A percentile compares a stretch with the other conserved stretches of the same genome.
These are phyloP conservation scores for Tricholomella constricta DNA, from an alignment of 768 basidiomycete genomes.

Conservation along the genomic window DNA sequence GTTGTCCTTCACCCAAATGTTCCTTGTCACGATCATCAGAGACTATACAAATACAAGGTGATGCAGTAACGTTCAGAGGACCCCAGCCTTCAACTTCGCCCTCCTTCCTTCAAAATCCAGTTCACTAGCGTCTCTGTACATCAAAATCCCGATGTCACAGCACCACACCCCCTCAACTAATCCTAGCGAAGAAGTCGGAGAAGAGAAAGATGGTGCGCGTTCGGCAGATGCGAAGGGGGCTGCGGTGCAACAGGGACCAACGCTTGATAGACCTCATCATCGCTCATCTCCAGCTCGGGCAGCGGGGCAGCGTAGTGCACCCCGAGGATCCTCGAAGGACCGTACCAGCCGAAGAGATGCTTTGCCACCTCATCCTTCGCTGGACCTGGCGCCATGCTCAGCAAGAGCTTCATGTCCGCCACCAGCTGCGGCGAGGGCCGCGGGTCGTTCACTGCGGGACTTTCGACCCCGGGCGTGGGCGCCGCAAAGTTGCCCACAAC, in stretches of 20 bases:
- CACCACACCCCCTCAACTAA: not conserved
- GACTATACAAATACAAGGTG: too few relatives aligned
- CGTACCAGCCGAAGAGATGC: not conserved
- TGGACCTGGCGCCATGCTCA: slow-evolving; percentile 2
- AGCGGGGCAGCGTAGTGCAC: not conserved
- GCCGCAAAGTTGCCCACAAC: too few relatives aligned
- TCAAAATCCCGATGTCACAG: too few relatives aligned
- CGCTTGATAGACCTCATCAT: not conserved
- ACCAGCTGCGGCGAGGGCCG: not conserved
- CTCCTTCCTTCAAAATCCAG: too few relatives aligned
- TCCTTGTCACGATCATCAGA: too few relatives aligned
- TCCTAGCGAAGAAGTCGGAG: not conserved
- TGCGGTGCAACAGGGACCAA: not conserved
- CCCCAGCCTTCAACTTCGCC: too few relatives aligned
- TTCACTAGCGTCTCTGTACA: too few relatives aligned
- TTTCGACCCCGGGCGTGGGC: too few relatives aligned
- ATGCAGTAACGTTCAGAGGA: too few relatives aligned
- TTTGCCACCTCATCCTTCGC: not conserved
- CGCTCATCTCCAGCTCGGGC: not conserved
- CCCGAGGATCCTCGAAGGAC: not conserved
- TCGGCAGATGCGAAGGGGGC: not conserved
- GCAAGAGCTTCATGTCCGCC: not conserved
- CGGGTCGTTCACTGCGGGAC: too few relatives aligned
- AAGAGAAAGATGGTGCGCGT: not conserved
- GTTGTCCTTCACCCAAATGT: too few relatives aligned